These are phyloP conservation scores for Glarea lozoyensis DNA, from an alignment of 495 filamentous ascomycete genomes.

Conservation along the genomic window DNA sequence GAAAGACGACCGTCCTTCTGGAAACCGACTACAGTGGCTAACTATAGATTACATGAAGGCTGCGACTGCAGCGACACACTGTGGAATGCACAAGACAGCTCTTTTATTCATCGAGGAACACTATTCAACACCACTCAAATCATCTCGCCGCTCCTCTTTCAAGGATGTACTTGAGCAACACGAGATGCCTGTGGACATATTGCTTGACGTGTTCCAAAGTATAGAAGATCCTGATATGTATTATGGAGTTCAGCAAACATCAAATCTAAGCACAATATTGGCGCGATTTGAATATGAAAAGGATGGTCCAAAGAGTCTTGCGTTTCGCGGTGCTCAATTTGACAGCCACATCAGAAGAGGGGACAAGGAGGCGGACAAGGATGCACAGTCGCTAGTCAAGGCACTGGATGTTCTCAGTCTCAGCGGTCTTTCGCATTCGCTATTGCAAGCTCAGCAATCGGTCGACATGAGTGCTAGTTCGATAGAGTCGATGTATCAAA, in stretches of 20 bases:
- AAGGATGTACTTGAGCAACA: slow-evolving; percentile 36
- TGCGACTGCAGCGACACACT: slow-evolving; percentile 66
- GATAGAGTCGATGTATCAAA: slow-evolving; percentile 61
- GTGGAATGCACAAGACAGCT: slow-evolving; percentile 80
- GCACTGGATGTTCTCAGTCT: slow-evolving; percentile 59
- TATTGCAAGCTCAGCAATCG: slow-evolving; percentile 55
- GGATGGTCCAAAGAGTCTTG: slow-evolving; percentile 77
- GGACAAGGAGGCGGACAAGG: slow-evolving; percentile 29
- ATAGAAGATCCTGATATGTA: slow-evolving; percentile 94
- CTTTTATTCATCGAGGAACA: slow-evolving; percentile 75
- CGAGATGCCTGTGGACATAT: slow-evolving; percentile 45
- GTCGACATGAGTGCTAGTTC: slow-evolving; percentile 45
- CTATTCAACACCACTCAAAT: slow-evolving; percentile 40
- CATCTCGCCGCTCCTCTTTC: slow-evolving; percentile 58
- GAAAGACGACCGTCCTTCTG: slow-evolving; percentile 65
- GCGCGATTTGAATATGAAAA: slow-evolving; percentile 84
- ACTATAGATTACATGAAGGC: slow-evolving; percentile 68
- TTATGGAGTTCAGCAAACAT: slow-evolving; percentile 80
- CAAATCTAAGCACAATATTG: slow-evolving; percentile 66
- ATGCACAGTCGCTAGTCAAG: slow-evolving; percentile 46
- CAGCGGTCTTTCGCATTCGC: slow-evolving; percentile 60
- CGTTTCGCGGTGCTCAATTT: slow-evolving; percentile 85
- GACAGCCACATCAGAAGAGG: slow-evolving; percentile 66
- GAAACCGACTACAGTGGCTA: slow-evolving; percentile 76
- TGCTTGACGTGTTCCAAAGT: slow-evolving; percentile 76